phyloP scores from a whole-genome alignment of 2,329 filamentous ascomycete species.

The Taxawa tesnikishii region DNA sequence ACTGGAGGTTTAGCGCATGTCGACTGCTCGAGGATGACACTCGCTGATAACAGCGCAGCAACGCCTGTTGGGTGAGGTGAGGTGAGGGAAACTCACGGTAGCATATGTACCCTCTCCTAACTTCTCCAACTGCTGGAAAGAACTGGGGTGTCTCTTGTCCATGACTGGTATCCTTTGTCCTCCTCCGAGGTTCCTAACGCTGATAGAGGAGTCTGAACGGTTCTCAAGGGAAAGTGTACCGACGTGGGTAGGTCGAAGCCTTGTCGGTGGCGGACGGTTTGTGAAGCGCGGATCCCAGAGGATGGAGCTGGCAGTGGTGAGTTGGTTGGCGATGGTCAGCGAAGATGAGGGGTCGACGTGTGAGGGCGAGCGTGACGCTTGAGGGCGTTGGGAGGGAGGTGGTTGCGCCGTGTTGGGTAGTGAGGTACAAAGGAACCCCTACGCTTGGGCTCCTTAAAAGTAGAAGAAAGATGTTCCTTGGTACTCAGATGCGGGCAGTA shows the following conservation, averaged over 20 bases:
- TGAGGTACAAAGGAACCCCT: too few relatives aligned
- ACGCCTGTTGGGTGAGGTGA: too few relatives aligned
- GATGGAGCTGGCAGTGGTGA: conserved; percentile 36
- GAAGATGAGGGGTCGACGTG: conserved; percentile 10
- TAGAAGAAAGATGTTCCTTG: too few relatives aligned
- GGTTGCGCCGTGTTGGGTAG: conserved; percentile 9
- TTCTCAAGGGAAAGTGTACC: conserved; percentile 33
- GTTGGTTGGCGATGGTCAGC: conserved; percentile 29
- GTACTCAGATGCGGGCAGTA: too few relatives aligned
- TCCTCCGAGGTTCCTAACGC: conserved; percentile 33
- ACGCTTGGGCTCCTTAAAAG: too few relatives aligned
- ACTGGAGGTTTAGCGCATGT: too few relatives aligned
- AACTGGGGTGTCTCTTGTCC: conserved; percentile 92
- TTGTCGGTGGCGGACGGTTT: conserved; percentile 27
- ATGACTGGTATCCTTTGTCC: conserved; percentile 41
- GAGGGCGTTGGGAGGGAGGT: conserved; percentile 5
- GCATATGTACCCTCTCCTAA: conserved; percentile 97
- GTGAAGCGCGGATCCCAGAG: conserved; percentile 39
- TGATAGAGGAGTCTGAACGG: conserved; percentile 40
- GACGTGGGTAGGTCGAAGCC: conserved; percentile 35
- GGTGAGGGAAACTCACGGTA: conserved; percentile 56
- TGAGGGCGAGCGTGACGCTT: conserved; percentile 12
- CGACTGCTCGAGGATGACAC: too few relatives aligned
- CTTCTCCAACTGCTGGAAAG: conserved; percentile 98
- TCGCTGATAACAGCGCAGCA: too few relatives aligned